Conservation (phyloP, 2,329 filamentous ascomycete species). For the Aureobasidium melanogenum region DNA sequence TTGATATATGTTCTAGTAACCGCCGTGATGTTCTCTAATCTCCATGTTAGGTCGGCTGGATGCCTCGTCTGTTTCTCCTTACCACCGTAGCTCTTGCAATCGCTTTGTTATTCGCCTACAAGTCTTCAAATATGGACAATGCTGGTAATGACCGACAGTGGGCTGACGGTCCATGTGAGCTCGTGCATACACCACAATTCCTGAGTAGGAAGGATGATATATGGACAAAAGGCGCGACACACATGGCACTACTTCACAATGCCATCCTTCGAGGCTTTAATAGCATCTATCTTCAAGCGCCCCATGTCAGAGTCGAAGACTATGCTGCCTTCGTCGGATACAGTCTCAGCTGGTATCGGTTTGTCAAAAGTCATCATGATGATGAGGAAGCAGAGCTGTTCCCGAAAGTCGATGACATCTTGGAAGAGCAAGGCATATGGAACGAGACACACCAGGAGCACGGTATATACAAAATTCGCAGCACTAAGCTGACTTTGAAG, state of each 20-base stretch:
- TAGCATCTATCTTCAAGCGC: conserved; percentile 32
- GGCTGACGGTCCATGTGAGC: not conserved
- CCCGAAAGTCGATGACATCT: not conserved
- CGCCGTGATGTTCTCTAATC: not conserved
- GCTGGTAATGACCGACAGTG: not conserved
- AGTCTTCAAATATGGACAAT: not conserved
- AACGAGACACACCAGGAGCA: conserved; percentile 1
- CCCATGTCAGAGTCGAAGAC: conserved; percentile 18
- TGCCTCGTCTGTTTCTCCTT: not conserved
- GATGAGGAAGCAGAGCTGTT: conserved; percentile 9
- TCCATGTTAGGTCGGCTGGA: not conserved
- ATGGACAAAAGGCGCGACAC: conserved; percentile 19
- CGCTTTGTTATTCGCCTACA: not conserved
- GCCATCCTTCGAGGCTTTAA: conserved; percentile 33
- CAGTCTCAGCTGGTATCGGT: not conserved
- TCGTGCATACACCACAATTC: not conserved
- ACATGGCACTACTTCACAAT: conserved; percentile 34
- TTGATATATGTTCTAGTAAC: not conserved
- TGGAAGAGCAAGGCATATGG: conserved; percentile 4
- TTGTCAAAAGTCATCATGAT: conserved; percentile 5
- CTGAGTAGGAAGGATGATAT: not conserved
- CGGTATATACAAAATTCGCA: not conserved
- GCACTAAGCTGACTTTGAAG: not conserved
- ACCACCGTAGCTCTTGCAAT: not conserved
- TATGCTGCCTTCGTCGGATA: not conserved